These are phyloP conservation scores for Inga laurina DNA, from an alignment of 306 rosid species.

Conservation along the genomic window DNA sequence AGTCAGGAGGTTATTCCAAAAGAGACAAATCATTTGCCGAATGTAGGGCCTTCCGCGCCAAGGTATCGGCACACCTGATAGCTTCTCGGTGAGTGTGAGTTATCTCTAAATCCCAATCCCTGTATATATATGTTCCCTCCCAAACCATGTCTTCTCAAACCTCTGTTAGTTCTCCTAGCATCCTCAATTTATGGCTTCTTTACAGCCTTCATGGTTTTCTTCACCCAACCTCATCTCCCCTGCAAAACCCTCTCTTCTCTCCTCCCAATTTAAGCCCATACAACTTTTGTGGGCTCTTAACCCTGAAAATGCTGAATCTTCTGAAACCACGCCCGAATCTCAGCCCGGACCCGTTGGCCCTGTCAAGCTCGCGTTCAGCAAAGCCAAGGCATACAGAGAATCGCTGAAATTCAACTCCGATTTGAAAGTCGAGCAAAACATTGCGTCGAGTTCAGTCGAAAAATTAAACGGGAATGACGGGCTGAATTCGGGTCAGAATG, in stretches of 20 bases:
- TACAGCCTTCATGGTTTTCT: slow-evolving; percentile 53
- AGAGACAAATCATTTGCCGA: no score
- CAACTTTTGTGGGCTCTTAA: slow-evolving; percentile 39
- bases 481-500: slow-evolving; percentile 10
- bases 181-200: slow-evolving; percentile 47
- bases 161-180: neutral
- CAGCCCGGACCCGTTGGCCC: slow-evolving; percentile 45
- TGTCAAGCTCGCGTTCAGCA: slow-evolving; percentile 65
- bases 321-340: slow-evolving; percentile 37
- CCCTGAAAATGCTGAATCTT: slow-evolving; percentile 44
- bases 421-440: slow-evolving; percentile 35
- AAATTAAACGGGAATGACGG: slow-evolving; percentile 22
- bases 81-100: no score
- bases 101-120: no score
- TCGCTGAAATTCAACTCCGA: slow-evolving; percentile 27
- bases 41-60: no score
- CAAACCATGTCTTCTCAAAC: no score
- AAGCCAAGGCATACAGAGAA: slow-evolving; percentile 64
- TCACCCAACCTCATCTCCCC: slow-evolving; percentile 42
- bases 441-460: slow-evolving; percentile 23
- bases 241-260: slow-evolving; percentile 37
- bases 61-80: no score
- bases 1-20: no score
- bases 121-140: no score
- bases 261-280: slow-evolving; percentile 39